Conservation (phyloP, 2,329 filamentous ascomycete genomes). For the Spiromastix sp. region DNA sequence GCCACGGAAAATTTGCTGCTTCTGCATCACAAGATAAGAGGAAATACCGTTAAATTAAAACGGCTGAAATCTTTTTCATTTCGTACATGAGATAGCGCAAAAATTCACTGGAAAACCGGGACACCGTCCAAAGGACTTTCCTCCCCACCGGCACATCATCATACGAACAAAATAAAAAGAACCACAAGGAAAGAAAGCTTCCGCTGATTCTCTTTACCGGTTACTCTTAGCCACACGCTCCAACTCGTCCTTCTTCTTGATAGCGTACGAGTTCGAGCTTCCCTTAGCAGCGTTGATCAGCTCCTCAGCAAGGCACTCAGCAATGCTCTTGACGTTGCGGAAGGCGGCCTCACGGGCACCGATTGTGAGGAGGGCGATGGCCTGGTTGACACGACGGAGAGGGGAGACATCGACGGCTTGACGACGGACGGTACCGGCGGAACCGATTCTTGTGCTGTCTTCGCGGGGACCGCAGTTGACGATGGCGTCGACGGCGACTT, state of each 20-base stretch:
- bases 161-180: too few species aligned
- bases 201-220: constrained; percentile 96
- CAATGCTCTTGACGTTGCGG: constrained; percentile 99
- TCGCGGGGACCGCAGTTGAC: constrained; percentile 99
- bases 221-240: constrained; percentile 99
- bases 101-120: constrained; percentile 5
- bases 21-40: too few species aligned
- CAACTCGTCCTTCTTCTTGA: constrained; percentile 99
- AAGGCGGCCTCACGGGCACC: constrained; percentile 97
- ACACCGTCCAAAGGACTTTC: constrained; percentile 28
- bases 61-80: not conserved
- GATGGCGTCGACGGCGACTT: constrained; percentile 97
- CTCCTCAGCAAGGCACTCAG: constrained; percentile 99
- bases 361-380: constrained; percentile 96
- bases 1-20: too few species aligned
- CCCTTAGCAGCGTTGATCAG: constrained; percentile 99
- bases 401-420: constrained; percentile 99
- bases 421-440: constrained; percentile 97
- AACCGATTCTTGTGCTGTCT: constrained; percentile 99
- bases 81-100: constrained; percentile 5
- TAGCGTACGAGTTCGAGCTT: constrained; percentile 99
- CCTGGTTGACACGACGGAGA: constrained; percentile 99
- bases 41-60: not conserved
- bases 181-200: too few species aligned
- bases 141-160: too few species aligned